Conservation (phyloP, 192 early-diverging fungal species). For the Geranomyces michiganensis region DNA sequence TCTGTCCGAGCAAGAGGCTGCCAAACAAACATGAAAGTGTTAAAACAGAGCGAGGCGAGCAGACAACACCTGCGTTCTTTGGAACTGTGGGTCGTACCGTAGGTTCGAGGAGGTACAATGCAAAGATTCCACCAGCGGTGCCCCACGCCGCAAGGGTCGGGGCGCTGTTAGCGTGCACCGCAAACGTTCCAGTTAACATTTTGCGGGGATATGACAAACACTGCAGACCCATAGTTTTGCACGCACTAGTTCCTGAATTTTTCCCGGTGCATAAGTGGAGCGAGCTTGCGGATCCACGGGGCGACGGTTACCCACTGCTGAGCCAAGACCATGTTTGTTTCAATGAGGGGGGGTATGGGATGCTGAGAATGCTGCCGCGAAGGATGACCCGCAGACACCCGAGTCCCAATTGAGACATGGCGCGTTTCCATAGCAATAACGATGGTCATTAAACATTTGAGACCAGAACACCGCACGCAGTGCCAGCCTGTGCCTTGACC, state of each 20-base stretch:
- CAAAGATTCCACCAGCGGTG: slow-evolving; percentile 39
- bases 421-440: too few species aligned
- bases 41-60: background rate
- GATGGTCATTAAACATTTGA: too few species aligned
- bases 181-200: background rate
- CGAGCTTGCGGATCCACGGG: slow-evolving; percentile 30
- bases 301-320: slow-evolving; percentile 32
- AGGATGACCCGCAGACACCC: too few species aligned
- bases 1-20: slow-evolving; percentile 43
- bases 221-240: background rate
- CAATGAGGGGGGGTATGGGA: too few species aligned
- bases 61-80: background rate
- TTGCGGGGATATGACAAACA: background rate
- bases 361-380: too few species aligned
- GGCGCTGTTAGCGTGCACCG: slow-evolving; percentile 4
- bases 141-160: slow-evolving; percentile 45
- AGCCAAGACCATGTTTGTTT: slow-evolving; percentile 8
- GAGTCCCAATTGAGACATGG: too few species aligned
- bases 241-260: slow-evolving; percentile 32
- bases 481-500: too few species aligned
- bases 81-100: slow-evolving; percentile 23
- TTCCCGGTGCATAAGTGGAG: slow-evolving; percentile 5
- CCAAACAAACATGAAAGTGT: background rate
- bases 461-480: too few species aligned
- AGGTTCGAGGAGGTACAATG: slow-evolving; percentile 47